These are phyloP conservation scores for Rhizopogon vesiculosus DNA, from an alignment of 768 basidiomycete species.

Conservation along the genomic window DNA sequence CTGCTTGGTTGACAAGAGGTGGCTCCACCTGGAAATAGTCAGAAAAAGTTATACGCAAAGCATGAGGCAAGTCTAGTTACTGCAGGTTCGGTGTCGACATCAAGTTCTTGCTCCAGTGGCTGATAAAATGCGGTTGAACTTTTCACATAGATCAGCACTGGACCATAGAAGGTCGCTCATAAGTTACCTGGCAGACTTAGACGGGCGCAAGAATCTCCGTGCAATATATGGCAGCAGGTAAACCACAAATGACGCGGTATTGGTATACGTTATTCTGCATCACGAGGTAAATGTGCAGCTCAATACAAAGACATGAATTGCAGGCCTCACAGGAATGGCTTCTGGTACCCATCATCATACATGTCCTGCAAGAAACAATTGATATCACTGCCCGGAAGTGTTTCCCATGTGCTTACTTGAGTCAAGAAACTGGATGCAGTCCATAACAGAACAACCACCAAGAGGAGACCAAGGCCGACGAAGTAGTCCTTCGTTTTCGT, in stretches of 20 bases:
- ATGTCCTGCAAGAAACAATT: conserved; percentile 33
- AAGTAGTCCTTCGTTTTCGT: conserved; percentile 32
- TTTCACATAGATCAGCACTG: background rate
- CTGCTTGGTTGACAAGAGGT: conserved; percentile 8
- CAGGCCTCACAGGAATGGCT: conserved; percentile 75
- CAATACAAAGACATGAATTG: background rate
- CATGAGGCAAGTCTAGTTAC: conserved; percentile 6
- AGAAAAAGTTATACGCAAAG: background rate
- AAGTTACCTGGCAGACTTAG: conserved; percentile 2
- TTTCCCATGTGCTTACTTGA: conserved; percentile 42
- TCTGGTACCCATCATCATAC: conserved; percentile 70
- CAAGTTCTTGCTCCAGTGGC: conserved; percentile 13
- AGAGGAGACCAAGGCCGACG: conserved; percentile 63
- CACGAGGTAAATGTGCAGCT: background rate
- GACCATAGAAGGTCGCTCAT: conserved; percentile 5
- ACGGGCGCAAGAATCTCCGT: conserved; percentile 20
- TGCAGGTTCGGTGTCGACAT: conserved; percentile 9
- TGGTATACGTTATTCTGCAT: conserved; percentile 82
- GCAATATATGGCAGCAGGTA: conserved; percentile 68
- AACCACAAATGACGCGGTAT: conserved; percentile 82
- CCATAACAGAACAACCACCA: conserved; percentile 83
- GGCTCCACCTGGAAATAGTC: background rate
- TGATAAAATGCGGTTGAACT: conserved; percentile 17
- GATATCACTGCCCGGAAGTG: background rate
- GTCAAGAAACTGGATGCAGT: conserved; percentile 85